These are phyloP conservation scores for Yamadazyma trypodendri DNA, from an alignment of 1,139 yeast genomes.

Conservation along the genomic window DNA sequence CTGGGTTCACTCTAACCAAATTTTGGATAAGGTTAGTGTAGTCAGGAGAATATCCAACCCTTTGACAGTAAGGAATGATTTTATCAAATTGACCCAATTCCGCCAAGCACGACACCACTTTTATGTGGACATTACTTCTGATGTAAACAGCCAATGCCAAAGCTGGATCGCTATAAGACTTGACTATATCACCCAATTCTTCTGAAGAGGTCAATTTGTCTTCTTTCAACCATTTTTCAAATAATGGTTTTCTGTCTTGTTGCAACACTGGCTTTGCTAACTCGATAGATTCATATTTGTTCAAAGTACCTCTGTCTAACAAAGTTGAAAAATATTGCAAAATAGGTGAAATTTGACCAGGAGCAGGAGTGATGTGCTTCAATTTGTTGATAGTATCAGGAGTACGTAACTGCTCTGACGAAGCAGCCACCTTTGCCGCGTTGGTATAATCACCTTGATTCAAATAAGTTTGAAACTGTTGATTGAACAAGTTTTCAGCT, in stretches of 20 bases:
- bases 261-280: slow-evolving; percentile 94
- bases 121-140: slow-evolving; percentile 80
- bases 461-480: slow-evolving; percentile 85
- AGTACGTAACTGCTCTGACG: slow-evolving; percentile 90
- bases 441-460: slow-evolving; percentile 83
- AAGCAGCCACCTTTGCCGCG: slow-evolving; percentile 97
- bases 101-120: slow-evolving; percentile 90
- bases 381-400: slow-evolving; percentile 92
- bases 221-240: slow-evolving; percentile 96
- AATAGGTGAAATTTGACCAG: slow-evolving; percentile 94
- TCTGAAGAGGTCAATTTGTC: slow-evolving; percentile 92
- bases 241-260: slow-evolving; percentile 90
- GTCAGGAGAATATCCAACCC: slow-evolving; percentile 87
- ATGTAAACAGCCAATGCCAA: slow-evolving; percentile 90
- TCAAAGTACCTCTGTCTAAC: slow-evolving; percentile 89
- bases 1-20: slow-evolving; percentile 91
- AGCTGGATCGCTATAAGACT: slow-evolving; percentile 74
- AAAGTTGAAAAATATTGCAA: slow-evolving; percentile 89
- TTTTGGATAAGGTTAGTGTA: slow-evolving; percentile 88
- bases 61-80: slow-evolving; percentile 90
- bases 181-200: slow-evolving; percentile 94
- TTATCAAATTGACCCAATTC: slow-evolving; percentile 97
- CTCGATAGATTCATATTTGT: slow-evolving; percentile 92
- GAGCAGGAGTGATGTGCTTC: slow-evolving; percentile 90
- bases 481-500: slow-evolving; percentile 87